Conservation (phyloP, 495 filamentous ascomycete genomes). For the Oidiodendron maius region DNA sequence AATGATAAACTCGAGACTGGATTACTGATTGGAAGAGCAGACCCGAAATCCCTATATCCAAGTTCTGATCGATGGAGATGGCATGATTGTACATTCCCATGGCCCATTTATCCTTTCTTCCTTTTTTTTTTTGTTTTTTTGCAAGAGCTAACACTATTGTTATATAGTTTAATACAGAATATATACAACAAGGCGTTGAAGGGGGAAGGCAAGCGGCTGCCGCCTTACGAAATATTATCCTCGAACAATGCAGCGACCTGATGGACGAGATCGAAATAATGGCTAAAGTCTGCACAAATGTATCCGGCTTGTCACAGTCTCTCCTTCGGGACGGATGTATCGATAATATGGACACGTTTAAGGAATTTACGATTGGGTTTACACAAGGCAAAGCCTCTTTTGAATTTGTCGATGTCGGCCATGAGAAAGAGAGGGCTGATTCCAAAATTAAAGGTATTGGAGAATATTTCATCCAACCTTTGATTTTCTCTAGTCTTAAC, state of each 20-base stretch:
- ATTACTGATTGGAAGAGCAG: conserved; percentile 29
- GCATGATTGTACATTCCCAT: conserved; percentile 51
- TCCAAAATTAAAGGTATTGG: conserved; percentile 70
- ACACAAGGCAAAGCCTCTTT: conserved; percentile 64
- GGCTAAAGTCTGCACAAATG: conserved; percentile 62
- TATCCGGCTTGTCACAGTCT: conserved; percentile 55
- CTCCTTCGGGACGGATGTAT: conserved; percentile 54
- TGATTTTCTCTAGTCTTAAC: too few relatives aligned
- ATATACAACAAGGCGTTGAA: conserved; percentile 55
- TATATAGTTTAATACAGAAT: conserved; percentile 57
- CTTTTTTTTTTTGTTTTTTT: not conserved
- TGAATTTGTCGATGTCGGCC: conserved; percentile 71
- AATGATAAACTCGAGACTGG: not conserved
- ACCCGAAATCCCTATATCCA: conserved; percentile 70
- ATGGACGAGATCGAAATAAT: conserved; percentile 53
- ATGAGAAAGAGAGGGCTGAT: conserved; percentile 61
- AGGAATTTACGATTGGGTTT: conserved; percentile 71
- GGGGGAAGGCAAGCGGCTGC: conserved; percentile 69
- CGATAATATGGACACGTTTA: conserved; percentile 42
- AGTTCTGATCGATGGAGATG: conserved; percentile 73
- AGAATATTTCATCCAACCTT: too few relatives aligned
- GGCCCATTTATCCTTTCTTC: not conserved
- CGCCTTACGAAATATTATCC: conserved; percentile 50
- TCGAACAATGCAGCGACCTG: conserved; percentile 41
- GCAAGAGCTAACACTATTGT: not conserved